Base-by-base conservation (phyloP, 352 stramenopile genomes). In the Saprolegnia diclina region DNA sequence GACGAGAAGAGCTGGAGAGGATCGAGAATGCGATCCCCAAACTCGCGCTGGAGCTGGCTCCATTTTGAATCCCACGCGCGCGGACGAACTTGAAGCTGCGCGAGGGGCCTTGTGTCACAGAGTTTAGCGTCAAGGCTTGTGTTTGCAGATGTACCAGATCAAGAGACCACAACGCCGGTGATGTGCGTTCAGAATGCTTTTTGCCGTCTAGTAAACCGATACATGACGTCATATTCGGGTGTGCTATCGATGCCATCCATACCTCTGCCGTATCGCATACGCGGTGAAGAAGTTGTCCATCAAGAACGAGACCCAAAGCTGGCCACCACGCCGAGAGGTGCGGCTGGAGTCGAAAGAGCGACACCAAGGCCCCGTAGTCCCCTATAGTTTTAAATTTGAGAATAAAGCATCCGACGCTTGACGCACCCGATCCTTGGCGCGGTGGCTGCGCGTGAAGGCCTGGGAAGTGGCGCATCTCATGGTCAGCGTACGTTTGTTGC, bases 231-330 rank as follows among this genome's bases (percentile, higher is more conserved):
- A 35, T 5, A 35, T 6, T 35, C 29, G 29, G 29, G 29, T 35
- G 29, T 35, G 29, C 29, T 35, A 45, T 16, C 0, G 45, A 21
- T 5, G 5, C 11, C 35, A n/a, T 14, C 32, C 53, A 35, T 10
- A 57, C 64, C 24, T 13, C 5, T 16, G 37, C 24, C 26, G 57
- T 44, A 13, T 71, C 19, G 29, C 70, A 72, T 11, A 72, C 52
- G 10, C 65, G 64, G 32, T 73, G 44, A 26, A 42, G 64, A 22
- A 73, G 54, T 11, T 72, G 55, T 40, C 50, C 72, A 26, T 73
- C 70, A 19, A 74, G 64, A 0, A 73, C 19, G 35, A 73, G 19
- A 14, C 68, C 63, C 5, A 73, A 45, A 19, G 64, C 35, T 40
- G 21, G 5, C 53, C 52, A 64, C 68, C 68, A 73, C 21, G 45